Percentiles rank a stretch among this genome's conserved stretches.
Conservation (phyloP, 2,329 filamentous ascomycete genomes). For the Ramularia endophylla region DNA sequence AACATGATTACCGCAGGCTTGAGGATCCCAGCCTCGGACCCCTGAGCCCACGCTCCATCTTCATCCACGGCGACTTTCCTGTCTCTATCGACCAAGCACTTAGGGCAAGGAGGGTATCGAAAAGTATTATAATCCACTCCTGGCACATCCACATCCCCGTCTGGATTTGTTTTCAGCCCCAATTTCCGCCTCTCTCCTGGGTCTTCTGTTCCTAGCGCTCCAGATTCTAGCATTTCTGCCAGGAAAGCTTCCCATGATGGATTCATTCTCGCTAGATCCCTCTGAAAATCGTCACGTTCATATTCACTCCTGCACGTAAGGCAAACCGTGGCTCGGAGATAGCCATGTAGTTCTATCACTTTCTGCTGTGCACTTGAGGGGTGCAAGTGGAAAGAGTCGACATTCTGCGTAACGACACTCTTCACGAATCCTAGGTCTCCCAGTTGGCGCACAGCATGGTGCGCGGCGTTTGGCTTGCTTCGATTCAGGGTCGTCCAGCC, state of each 20-base stretch:
- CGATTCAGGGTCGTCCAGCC: slow-evolving; percentile 80
- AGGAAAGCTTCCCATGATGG: slow-evolving; percentile 80
- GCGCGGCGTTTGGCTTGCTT: slow-evolving; percentile 72
- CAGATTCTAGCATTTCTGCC: slow-evolving; percentile 61
- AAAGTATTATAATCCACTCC: slow-evolving; percentile 84
- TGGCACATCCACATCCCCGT: slow-evolving; percentile 89
- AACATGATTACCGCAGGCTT: slow-evolving; percentile 97
- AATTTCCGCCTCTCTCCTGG: slow-evolving; percentile 59
- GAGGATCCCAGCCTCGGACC: slow-evolving; percentile 61
- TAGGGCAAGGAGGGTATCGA: slow-evolving; percentile 82
- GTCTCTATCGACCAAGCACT: slow-evolving; percentile 58
- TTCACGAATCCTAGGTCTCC: slow-evolving; percentile 66
- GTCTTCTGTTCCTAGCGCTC: slow-evolving; percentile 73
- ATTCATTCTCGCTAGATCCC: slow-evolving; percentile 69
- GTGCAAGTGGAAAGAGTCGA: slow-evolving; percentile 94
- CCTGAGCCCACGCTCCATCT: slow-evolving; percentile 70
- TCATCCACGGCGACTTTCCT: slow-evolving; percentile 62
- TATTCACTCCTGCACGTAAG: slow-evolving; percentile 69
- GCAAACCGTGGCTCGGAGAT: slow-evolving; percentile 75
- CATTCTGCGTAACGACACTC: slow-evolving; percentile 87
- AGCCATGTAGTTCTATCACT: slow-evolving; percentile 86
- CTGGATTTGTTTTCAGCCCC: slow-evolving; percentile 80
- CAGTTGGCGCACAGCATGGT: slow-evolving; percentile 69
- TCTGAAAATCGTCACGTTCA: slow-evolving; percentile 68
- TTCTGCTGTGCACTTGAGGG: slow-evolving; percentile 50